Base-by-base conservation (phyloP, 164 flowering plant species). In the Berberis vulgaris region DNA sequence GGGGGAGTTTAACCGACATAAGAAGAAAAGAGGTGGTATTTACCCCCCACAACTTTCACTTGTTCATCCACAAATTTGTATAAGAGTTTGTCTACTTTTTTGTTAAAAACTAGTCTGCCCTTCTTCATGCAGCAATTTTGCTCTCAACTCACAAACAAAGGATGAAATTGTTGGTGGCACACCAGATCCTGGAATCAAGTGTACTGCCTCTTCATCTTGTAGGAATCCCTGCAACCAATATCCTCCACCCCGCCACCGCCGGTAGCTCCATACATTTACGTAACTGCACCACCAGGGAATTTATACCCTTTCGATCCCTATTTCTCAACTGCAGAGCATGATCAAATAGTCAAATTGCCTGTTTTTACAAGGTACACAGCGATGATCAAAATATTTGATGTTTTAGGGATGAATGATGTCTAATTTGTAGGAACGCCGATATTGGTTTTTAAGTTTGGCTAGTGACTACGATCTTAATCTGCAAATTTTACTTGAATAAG, bases 191-290 rank as follows among this genome's bases (percentile, higher is more conserved):
- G 69, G 58, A 43, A 53, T 69, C 55, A 62, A 56, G 56, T 73
- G 76, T 40, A 44, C 69, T 40, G 46, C 66, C 5, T 72, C 72
- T 39, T 55, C 71, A 12, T 47, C 65, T 4, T 72, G 75, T 42
- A 54, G 58, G 38, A 66, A 72, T 56, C 71, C 72, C 50, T 68
- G 69, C 46, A 9, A 40, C 46, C 65, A 65, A 46, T 45, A 7
- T 10, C 65, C 65, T 12, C 59, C 61, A 0, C 65, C 46, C 67
- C 67, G 3, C 72, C 72, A 3, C 67, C 68, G 2, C 64, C 71
- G 1, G 65, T 71, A 2, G 62, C 68, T 6, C 69, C 76, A 2
- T 65, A 12, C 6, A 39, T 9, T 43, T 52, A 61, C 55, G 9
- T 61, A 1, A 55, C 56, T 7, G 54, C 43, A 7, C 62, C 46